Conservation (phyloP, 2,329 filamentous ascomycete genomes). For the Neofusicoccum parvum region DNA sequence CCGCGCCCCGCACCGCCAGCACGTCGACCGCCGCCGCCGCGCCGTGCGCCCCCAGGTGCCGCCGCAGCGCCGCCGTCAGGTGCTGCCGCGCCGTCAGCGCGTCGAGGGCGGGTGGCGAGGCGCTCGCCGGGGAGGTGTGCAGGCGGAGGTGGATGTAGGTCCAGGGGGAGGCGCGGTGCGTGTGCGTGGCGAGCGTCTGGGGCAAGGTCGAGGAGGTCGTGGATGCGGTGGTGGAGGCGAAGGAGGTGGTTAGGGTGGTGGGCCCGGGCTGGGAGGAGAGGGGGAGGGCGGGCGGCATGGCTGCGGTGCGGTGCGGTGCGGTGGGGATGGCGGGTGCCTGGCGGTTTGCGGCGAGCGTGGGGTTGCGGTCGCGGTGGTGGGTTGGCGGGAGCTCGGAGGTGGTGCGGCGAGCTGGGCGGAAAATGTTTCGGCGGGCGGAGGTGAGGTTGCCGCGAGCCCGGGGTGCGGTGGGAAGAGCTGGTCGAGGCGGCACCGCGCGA, state of each 20-base stretch:
- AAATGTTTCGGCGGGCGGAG: background rate
- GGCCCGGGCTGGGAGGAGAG: background rate
- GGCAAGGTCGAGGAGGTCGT: background rate
- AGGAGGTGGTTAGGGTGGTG: background rate
- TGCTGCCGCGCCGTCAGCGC: constrained; percentile 63
- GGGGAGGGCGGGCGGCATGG: constrained; percentile 11
- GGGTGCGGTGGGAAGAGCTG: background rate
- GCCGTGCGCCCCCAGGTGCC: constrained; percentile 71
- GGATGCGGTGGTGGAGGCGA: background rate
- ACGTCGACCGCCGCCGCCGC: constrained; percentile 68
- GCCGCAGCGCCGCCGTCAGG: constrained; percentile 62
- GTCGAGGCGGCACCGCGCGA: background rate
- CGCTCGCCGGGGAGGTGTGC: background rate
- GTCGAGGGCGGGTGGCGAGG: constrained; percentile 48
- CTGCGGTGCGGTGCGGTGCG: background rate
- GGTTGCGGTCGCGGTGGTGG: background rate
- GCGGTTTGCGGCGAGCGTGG: background rate
- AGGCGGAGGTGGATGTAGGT: constrained; percentile 21
- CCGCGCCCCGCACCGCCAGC: constrained; percentile 62
- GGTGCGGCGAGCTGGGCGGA: background rate
- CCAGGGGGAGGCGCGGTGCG: background rate
- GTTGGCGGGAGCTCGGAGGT: background rate
- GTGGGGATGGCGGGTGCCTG: background rate
- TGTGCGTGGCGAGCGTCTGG: background rate
- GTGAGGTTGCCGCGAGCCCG: background rate